Evolutionary conservation across 2,329 filamentous ascomycete species (phyloP), one percentile per base, ranked within the genome.

Genomic region (Fusarium sp.): DNA sequence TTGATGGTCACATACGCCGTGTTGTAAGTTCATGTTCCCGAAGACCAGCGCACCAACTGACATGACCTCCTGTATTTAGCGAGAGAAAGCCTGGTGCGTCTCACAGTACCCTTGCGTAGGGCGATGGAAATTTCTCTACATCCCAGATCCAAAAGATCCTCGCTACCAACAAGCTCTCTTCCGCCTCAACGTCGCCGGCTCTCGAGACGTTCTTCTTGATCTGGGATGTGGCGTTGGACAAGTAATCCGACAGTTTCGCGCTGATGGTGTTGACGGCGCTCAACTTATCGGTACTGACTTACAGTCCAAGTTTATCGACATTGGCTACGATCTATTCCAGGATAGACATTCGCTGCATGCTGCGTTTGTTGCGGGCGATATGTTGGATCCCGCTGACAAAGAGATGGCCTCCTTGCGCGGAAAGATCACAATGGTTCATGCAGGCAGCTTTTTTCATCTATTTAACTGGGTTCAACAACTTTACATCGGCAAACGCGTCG

Each of bases 251-350:
- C 81, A 84, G 68, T 79, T 86, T 27, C 78, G 80, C 13, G 76
- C 77, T 49, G 84, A 86, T 57, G 86, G 85, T 20, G 84, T 84
- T 10, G 76, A 81, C 23, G 77, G 81, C 7, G 73, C 78, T 17
- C 80, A 82, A 43, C 74, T 88, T n/a, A 82, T 82, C 58, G 85
- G 84, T 18, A 78, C 80, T 5, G 85, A 88, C 62, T 63, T 85
- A 5, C 79, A 83, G 41, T 68, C 79, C 20, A 77, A 77, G n/a
- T 86, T 88, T 66, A 80, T 88, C 51, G 80, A 86, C 13, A 75
- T 86, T n/a, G 87, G 87, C 27, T 88, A 89, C 74, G 86, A 90
- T 53, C 80, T 92, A 20, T 92, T 91, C 77, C 81, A 83, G 43
- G 90, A 91, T 63, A 80, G 82, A 25, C 72, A 77, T n/a, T 79